phyloP scores from a whole-genome alignment of 192 early-diverging fungal species.

The Dissophora ornata region DNA sequence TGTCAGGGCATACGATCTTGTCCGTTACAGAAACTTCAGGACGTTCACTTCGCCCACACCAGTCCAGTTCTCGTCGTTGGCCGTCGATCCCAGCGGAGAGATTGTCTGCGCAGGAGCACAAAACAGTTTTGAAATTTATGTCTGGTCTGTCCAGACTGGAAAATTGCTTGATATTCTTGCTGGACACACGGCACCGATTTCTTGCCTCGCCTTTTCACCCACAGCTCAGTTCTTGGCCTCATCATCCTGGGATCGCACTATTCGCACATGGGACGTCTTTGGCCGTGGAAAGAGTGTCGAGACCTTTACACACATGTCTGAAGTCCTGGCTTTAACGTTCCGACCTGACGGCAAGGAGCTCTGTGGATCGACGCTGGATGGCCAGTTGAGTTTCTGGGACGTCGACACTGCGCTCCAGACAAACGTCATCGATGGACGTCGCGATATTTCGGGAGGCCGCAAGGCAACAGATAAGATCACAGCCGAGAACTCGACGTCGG shows the following conservation, averaged over 20 bases:
- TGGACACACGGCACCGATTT: constrained; percentile 95
- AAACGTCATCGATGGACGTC: constrained; percentile 88
- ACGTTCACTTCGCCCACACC: constrained; percentile 96
- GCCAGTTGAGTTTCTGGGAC: constrained; percentile 95
- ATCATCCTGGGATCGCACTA: constrained; percentile 92
- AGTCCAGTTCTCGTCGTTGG: constrained; percentile 92
- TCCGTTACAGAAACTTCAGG: constrained; percentile 98
- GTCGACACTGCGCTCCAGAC: constrained; percentile 77
- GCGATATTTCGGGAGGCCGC: constrained; percentile 92
- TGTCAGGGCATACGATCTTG: constrained; percentile 97
- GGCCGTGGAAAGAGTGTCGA: constrained; percentile 84
- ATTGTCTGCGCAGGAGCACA: constrained; percentile 94
- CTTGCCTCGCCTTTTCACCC: constrained; percentile 86
- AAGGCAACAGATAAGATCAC: constrained; percentile 81
- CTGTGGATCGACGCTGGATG: constrained; percentile 89
- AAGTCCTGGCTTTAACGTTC: constrained; percentile 89
- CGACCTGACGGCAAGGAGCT: constrained; percentile 93
- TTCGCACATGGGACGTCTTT: constrained; percentile 95
- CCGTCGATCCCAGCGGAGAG: constrained; percentile 97
- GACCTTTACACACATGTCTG: constrained; percentile 79
- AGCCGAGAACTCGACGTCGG: constrained; percentile 83
- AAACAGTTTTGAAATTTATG: constrained; percentile 96
- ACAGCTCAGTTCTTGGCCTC: constrained; percentile 84
- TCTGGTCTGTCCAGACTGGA: constrained; percentile 99
- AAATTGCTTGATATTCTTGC: constrained; percentile 93